Base-by-base conservation (phyloP, 192 early-diverging fungal species). In the Phlyctochytrium planicorne region DNA sequence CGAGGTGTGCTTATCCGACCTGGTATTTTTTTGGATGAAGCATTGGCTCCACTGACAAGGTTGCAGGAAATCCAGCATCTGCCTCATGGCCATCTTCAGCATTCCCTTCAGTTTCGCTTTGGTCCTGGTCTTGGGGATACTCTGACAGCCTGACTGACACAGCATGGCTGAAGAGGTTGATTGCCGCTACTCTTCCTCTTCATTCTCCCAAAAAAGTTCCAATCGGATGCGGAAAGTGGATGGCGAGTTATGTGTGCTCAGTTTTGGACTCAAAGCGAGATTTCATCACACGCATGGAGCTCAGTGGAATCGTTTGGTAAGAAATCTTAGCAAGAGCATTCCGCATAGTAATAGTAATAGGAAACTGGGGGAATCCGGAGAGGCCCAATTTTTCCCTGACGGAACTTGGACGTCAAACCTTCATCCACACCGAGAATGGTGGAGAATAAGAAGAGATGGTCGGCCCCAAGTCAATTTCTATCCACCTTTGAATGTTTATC, bases 81-180 rank as follows among this genome's bases (percentile, higher is more conserved):
- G 40, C 40, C 40, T 50, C 40, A 10, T 50, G 40, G 40, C 40
- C 40, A 10, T 50, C 40, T n/a, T 50, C 40, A 14, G 40, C 40
- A 10, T 50, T 50, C 40, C 40, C 40, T n/a, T 10, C 40, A 10
- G 40, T 50, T n/a, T 50, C 40, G 12, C n/a, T 50, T 10, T 50
- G 40, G 40, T 50, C 40, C 10, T 50, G 40, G 40, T 50, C 40
- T 50, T 50, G 40, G 40, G 10, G n/a, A n/a, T n/a, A n/a, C 40
- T n/a, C 40, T n/a, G n/a, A 50, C 40, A 50, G 40, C n/a, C 40
- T n/a, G 12, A 10, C 12, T 24, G 55, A 68, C 34, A 1, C 47
- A 33, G 53, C 66, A 3, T 68, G 66, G 66, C 34, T 68, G 17
- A 32, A 40, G n/a, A 31, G 66, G n/a, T 30, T 68, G 6, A n/a